These are phyloP conservation scores for Canna indica DNA, from an alignment of 176 grass and related monocot genomes.

Conservation along the genomic window DNA sequence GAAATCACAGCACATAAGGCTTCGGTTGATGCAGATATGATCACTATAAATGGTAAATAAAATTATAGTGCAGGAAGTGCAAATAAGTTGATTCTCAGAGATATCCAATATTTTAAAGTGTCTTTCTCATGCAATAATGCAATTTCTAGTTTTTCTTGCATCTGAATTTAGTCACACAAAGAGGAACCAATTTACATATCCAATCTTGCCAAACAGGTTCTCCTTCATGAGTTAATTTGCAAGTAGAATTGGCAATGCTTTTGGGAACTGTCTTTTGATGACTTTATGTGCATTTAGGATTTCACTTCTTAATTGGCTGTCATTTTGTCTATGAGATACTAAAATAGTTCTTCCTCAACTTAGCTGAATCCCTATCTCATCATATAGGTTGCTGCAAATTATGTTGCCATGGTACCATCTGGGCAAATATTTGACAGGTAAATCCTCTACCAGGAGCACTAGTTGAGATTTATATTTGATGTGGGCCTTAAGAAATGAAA, in stretches of 20 bases:
- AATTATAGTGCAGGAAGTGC: background rate
- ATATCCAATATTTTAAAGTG: background rate
- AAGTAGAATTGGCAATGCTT: background rate
- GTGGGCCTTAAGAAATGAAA: background rate
- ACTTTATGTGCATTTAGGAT: background rate
- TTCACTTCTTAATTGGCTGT: background rate
- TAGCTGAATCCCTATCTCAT: slow-evolving; percentile 1
- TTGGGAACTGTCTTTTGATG: background rate
- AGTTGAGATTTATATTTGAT: background rate
- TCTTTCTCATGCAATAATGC: background rate
- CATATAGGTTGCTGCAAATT: slow-evolving; percentile 90
- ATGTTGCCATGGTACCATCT: slow-evolving; percentile 72
- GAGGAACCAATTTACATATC: background rate
- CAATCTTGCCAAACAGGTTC: background rate
- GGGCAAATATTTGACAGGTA: slow-evolving; percentile 97
- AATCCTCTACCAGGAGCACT: background rate
- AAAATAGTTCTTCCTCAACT: background rate
- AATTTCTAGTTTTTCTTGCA: background rate
- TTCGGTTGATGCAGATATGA: no score
- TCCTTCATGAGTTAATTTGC: background rate
- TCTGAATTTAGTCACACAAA: background rate
- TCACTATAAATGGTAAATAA: no score
- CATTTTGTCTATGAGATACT: background rate
- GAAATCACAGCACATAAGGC: no score
- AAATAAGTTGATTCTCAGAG: background rate